Evolutionary conservation across 2,329 filamentous ascomycete species (phyloP).

Genomic region (Akanthomyces lecanii): DNA sequence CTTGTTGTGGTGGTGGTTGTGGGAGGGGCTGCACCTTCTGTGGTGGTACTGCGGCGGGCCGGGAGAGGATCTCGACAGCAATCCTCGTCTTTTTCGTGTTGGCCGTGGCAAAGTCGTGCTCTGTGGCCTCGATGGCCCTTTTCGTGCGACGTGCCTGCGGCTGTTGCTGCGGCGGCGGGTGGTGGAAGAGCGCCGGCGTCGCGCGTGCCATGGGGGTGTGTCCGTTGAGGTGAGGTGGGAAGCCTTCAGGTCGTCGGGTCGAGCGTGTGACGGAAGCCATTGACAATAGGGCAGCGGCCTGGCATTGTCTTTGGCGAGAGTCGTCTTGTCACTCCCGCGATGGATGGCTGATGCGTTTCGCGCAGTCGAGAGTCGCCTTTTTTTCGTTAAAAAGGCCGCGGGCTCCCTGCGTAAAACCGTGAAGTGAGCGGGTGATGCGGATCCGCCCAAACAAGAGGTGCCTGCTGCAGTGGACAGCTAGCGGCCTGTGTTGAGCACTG

Average conservation of each 20-base stretch:
- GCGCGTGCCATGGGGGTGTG: slow-evolving; percentile 25
- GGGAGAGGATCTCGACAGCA: slow-evolving; percentile 47
- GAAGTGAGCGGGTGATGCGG: slow-evolving; percentile 10
- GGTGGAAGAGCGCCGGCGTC: slow-evolving; percentile 30
- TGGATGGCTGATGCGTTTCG: slow-evolving; percentile 5
- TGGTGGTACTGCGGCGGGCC: slow-evolving; percentile 27
- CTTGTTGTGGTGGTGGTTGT: slow-evolving; percentile 22
- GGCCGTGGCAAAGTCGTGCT: slow-evolving; percentile 42
- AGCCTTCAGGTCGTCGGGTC: slow-evolving; percentile 46
- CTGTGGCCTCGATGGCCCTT: slow-evolving; percentile 42
- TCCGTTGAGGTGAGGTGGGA: slow-evolving; percentile 32
- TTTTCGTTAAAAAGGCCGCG: not conserved
- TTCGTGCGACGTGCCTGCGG: slow-evolving; percentile 40
- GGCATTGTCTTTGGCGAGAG: slow-evolving; percentile 32
- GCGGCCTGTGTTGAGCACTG: not conserved
- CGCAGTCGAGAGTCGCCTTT: not conserved
- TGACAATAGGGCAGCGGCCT: slow-evolving; percentile 33
- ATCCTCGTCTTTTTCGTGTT: slow-evolving; percentile 49
- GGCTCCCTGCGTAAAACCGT: slow-evolving; percentile 2
- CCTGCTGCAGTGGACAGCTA: not conserved
- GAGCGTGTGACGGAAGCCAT: slow-evolving; percentile 53
- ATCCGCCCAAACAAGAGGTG: slow-evolving; percentile 2
- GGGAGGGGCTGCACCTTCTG: slow-evolving; percentile 25
- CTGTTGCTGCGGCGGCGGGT: slow-evolving; percentile 22
- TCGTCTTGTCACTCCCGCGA: slow-evolving; percentile 4